A percentile compares a stretch with the other conserved stretches of the same genome.
phyloP scores from a whole-genome alignment of 2,329 filamentous ascomycete genomes.

The Stachybotrys chartarum region DNA sequence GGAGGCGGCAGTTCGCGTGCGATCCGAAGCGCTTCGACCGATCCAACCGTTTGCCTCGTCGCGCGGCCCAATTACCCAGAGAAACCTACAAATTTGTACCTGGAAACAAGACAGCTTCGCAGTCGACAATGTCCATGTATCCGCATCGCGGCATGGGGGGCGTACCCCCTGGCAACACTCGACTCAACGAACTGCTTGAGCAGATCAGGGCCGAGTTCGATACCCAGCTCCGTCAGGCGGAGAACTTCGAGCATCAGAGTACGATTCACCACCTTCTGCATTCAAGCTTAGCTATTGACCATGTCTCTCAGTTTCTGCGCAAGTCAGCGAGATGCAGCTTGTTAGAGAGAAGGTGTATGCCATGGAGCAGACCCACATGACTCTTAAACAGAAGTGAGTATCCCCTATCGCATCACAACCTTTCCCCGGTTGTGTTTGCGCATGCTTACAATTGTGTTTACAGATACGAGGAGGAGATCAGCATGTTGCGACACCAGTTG shows the following conservation, averaged over 20 bases:
- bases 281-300: constrained; percentile 12
- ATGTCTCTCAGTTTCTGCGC: constrained; percentile 62
- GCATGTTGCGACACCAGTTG: constrained; percentile 79
- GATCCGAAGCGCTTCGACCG: background rate
- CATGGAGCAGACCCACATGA: constrained; percentile 83
- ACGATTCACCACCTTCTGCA: constrained; percentile 20
- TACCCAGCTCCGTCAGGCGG: constrained; percentile 69
- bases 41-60: background rate
- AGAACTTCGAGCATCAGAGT: constrained; percentile 92
- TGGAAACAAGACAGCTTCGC: constrained; percentile 3
- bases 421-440: background rate
- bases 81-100: background rate
- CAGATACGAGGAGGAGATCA: constrained; percentile 92
- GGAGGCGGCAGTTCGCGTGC: background rate
- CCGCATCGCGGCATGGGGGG: constrained; percentile 78
- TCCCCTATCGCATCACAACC: background rate
- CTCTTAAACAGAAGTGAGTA: constrained; percentile 83
- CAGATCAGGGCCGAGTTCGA: constrained; percentile 90
- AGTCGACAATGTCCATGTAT: constrained; percentile 65
- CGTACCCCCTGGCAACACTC: constrained; percentile 52
- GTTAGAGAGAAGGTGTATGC: constrained; percentile 89
- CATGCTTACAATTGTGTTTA: constrained; percentile 3
- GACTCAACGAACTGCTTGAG: constrained; percentile 86
- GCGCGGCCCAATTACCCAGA: background rate
- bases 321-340: constrained; percentile 92